Conservation (phyloP, 352 stramenopile species). For the Phytophthora foliorum region DNA sequence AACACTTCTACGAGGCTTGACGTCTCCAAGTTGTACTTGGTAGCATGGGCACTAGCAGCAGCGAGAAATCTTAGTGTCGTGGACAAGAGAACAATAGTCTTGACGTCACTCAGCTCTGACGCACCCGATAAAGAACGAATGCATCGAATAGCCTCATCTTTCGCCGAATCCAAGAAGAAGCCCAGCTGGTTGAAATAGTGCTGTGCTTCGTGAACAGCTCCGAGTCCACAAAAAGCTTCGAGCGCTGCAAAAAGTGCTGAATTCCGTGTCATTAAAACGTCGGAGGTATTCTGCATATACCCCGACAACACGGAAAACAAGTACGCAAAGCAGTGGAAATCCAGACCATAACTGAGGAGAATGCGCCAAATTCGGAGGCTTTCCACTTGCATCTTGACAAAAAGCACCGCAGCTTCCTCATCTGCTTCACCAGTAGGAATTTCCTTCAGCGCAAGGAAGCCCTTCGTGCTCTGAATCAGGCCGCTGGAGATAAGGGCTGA, state of each 20-base stretch:
- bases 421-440: conserved; percentile 24
- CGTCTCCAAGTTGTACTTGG: conserved; percentile 69
- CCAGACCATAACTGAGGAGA: conserved; percentile 68
- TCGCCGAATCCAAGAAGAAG: conserved; percentile 60
- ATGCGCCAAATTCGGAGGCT: conserved; percentile 73
- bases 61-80: conserved; percentile 65
- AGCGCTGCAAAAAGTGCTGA: conserved; percentile 59
- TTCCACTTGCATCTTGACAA: conserved; percentile 57
- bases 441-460: conserved; percentile 59
- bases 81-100: conserved; percentile 31
- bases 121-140: conserved; percentile 13
- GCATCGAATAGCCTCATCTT: conserved; percentile 22
- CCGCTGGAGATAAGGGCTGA: conserved; percentile 48
- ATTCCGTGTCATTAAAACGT: conserved; percentile 10
- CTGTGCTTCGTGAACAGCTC: conserved; percentile 58
- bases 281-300: conserved; percentile 35
- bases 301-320: conserved; percentile 64
- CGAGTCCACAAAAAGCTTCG: conserved; percentile 58
- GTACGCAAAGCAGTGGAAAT: conserved; percentile 80
- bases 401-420: conserved; percentile 28
- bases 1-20: conserved; percentile 40
- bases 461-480: conserved; percentile 68
- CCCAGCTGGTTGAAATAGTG: conserved; percentile 71
- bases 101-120: conserved; percentile 3
- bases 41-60: conserved; percentile 39